Conservation (phyloP, 495 filamentous ascomycete species). For the Aspergillus nanangensis region DNA sequence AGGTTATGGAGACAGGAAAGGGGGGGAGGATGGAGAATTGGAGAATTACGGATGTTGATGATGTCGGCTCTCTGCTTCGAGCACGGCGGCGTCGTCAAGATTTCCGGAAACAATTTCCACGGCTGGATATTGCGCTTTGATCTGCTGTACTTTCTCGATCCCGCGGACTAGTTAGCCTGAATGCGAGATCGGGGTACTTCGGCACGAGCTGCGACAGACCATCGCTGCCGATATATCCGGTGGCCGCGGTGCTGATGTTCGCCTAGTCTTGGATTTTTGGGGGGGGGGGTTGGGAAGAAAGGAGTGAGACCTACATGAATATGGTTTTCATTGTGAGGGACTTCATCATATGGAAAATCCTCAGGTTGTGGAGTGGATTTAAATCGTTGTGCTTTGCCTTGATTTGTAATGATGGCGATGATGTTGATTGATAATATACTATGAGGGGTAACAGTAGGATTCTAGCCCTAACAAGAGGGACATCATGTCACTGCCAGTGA, state of each 20-base stretch:
- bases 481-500: no score
- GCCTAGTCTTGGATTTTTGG: background rate
- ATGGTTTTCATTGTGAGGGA: background rate
- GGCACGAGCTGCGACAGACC: background rate
- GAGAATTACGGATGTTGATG: no score
- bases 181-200: background rate
- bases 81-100: background rate
- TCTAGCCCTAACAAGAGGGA: no score
- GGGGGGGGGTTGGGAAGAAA: background rate
- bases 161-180: background rate
- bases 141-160: background rate
- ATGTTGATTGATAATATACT: no score
- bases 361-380: no score
- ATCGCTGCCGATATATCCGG: background rate
- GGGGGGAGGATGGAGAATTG: no score
- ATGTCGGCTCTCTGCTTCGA: background rate
- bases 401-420: no score
- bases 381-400: no score
- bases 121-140: background rate
- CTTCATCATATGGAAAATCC: no score
- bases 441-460: no score
- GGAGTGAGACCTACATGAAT: background rate
- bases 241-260: background rate
- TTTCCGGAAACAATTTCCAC: background rate
- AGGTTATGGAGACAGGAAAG: no score